Percentiles rank a stretch among this genome's conserved stretches.
phyloP scores from a whole-genome alignment of 2,329 filamentous ascomycete species.

The Diaporthe ampelina region DNA sequence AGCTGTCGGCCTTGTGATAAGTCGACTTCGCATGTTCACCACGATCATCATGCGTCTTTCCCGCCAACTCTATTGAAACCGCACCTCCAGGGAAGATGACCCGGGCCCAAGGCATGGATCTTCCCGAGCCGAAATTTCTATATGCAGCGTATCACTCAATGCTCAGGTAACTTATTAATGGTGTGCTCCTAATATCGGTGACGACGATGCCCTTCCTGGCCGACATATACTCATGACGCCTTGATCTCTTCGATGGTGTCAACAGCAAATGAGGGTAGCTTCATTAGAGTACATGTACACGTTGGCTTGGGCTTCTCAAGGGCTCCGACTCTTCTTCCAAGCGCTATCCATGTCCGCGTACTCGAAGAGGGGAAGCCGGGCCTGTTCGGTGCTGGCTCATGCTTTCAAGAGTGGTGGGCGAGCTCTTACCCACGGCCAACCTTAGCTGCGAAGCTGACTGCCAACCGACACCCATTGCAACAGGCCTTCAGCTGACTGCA shows the following conservation, averaged over 20 bases:
- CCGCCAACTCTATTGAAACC: background rate
- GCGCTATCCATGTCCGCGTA: background rate
- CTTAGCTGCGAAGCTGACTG: background rate
- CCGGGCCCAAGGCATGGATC: constrained; percentile 36
- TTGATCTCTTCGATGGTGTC: background rate
- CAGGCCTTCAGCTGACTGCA: constrained; percentile 10
- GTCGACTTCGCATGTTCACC: background rate
- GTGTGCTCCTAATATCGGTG: constrained; percentile 19
- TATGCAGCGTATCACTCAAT: constrained; percentile 24
- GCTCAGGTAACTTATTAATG: constrained; percentile 2
- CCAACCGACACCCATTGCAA: background rate
- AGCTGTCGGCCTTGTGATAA: background rate
- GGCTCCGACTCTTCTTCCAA: background rate
- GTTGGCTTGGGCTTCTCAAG: background rate
- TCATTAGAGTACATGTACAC: background rate
- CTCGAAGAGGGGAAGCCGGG: background rate
- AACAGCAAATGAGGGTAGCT: background rate
- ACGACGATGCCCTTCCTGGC: constrained; percentile 2
- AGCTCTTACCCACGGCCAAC: background rate
- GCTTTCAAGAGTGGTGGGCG: background rate
- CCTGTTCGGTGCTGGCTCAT: background rate
- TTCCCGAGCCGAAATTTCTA: constrained; percentile 33
- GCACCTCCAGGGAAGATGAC: constrained; percentile 28
- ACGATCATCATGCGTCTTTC: constrained; percentile 12
- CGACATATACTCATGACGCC: background rate